Conservation (phyloP, 2,329 filamentous ascomycete species). For the Stachybotrys echinatus region DNA sequence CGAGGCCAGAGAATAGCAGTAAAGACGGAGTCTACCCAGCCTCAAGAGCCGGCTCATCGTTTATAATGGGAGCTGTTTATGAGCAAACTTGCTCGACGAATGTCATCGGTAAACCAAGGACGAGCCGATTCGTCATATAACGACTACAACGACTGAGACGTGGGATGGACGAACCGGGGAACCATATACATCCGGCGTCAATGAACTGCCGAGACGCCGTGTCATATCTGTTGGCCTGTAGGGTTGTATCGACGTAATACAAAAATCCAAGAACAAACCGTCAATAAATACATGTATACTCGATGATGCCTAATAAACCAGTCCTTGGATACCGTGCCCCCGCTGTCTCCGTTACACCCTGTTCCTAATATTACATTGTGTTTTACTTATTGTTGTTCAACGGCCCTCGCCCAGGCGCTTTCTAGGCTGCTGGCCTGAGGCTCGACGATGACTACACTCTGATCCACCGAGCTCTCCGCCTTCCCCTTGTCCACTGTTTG, state of each 20-base stretch:
- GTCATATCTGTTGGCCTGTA: background rate
- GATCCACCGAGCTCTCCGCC: conserved; percentile 26
- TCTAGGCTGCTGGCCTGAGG: conserved; percentile 52
- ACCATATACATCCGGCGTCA: no score
- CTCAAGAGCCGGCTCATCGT: no score
- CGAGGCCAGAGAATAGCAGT: no score
- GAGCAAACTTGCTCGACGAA: no score
- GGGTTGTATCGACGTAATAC: background rate
- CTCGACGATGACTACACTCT: conserved; percentile 51
- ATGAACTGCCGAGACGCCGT: no score
- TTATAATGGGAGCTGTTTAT: no score
- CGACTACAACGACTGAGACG: no score
- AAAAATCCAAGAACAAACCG: background rate
- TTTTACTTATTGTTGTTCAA: conserved; percentile 21
- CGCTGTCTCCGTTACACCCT: background rate
- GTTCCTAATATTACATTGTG: background rate
- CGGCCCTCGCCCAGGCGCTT: conserved; percentile 64
- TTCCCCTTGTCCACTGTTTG: conserved; percentile 7
- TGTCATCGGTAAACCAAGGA: no score
- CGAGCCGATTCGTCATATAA: no score
- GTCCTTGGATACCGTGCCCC: background rate
- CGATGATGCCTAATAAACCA: background rate
- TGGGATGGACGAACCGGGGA: no score
- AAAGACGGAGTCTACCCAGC: no score
- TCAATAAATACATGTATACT: background rate